Evolutionary conservation across 2,329 filamentous ascomycete species (phyloP), one percentile per base, ranked within the genome.

Genomic region (Coniochaeta hoffmannii): DNA sequence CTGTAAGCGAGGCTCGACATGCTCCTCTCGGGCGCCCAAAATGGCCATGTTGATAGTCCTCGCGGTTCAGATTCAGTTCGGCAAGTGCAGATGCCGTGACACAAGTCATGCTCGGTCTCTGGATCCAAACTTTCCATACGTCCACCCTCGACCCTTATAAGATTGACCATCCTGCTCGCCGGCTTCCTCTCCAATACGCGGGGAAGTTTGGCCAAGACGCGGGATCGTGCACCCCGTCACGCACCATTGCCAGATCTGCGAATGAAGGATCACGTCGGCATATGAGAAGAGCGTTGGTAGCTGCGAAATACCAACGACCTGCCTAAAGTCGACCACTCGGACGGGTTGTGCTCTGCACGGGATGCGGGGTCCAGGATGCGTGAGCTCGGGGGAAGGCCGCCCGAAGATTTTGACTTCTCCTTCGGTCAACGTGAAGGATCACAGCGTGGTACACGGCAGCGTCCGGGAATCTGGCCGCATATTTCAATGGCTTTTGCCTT

Each of bases 21-120:
- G 65, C 50, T 71, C 63, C 60, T 72, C 69, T 55, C 67, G 70
- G 30, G 53, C 57, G 6, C 67, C 67, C 17, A 69, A 65, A 53
- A 71, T 69, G 17, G 67, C 41, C 41, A 46, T 46, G 19, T 46
- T 46, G 41, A 1, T 26, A 6, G 41, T 28, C 17, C 3, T 41
- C 4, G 8, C 22, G 5, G 36, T 11, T 11, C 17, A 22, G 11
- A 8, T 22, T 3, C 12, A 4, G 9, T 3, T 46, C 41, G 34
- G 26, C 8, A 2, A 28, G 11, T 32, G 12, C 30, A 32, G 7
- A n/a, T n/a, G n/a, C n/a, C n/a, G n/a, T n/a, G n/a, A 32, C 12
- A 7, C 30, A 32, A 32, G 30, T n/a, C 30, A 32, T 32, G 3
- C 14, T 12, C 5, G 9, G 34, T 36, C 34, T 36, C 34, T n/a